These are phyloP conservation scores for Hirsutella rhossiliensis DNA, from an alignment of 2,329 filamentous ascomycete species.

Conservation along the genomic window DNA sequence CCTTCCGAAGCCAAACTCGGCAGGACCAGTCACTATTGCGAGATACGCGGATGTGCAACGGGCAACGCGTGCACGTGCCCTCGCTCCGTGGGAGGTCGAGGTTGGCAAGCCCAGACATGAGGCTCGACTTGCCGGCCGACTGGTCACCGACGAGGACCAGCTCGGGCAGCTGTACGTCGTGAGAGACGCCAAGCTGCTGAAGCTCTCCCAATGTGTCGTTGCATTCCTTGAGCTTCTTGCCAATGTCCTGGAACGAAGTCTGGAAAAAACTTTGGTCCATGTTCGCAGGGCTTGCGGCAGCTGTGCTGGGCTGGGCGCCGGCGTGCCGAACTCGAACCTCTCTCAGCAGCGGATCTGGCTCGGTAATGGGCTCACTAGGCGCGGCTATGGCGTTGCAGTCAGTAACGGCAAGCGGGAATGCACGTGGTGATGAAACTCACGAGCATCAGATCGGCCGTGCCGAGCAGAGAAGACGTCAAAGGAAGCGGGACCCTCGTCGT, in stretches of 20 bases:
- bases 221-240: conserved; percentile 49
- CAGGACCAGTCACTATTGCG: conserved; percentile 52
- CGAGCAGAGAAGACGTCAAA: background rate
- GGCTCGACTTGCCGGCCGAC: conserved; percentile 66
- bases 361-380: conserved; percentile 21
- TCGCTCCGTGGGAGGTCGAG: conserved; percentile 60
- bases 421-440: conserved; percentile 14
- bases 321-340: conserved; percentile 21
- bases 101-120: conserved; percentile 53
- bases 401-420: background rate
- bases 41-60: conserved; percentile 65
- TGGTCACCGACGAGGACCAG: conserved; percentile 80
- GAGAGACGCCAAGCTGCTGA: conserved; percentile 59
- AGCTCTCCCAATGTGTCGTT: conserved; percentile 58
- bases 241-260: conserved; percentile 39
- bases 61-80: conserved; percentile 70
- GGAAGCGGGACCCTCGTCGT: too few species aligned
- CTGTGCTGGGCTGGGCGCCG: conserved; percentile 2
- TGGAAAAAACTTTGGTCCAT: conserved; percentile 28
- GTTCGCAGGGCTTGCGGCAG: conserved; percentile 11
- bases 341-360: conserved; percentile 24
- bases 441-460: conserved; percentile 22
- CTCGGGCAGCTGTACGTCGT: conserved; percentile 60
- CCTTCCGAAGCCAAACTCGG: conserved; percentile 49
- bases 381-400: conserved; percentile 16